A percentile compares a stretch with the other conserved stretches of the same genome.
Evolutionary conservation across 495 filamentous ascomycete species (phyloP).

Genomic region (Viridothelium virens): DNA sequence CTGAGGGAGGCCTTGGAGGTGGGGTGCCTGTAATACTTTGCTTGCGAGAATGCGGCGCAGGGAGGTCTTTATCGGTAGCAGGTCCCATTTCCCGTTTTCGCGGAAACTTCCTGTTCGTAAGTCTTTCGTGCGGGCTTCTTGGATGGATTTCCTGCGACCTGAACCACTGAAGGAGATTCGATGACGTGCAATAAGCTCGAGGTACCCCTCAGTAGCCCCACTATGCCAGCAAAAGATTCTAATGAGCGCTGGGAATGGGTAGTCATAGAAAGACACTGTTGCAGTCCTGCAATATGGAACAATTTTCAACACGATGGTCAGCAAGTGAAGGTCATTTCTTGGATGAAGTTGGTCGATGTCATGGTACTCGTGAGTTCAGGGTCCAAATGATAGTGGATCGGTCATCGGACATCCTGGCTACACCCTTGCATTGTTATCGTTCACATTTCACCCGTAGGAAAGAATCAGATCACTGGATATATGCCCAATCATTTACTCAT

Average conservation of each 20-base stretch:
- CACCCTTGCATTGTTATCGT: not conserved
- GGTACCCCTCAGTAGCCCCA: not conserved
- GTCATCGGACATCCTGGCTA: not conserved
- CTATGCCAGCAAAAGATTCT: not conserved
- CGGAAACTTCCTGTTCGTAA: not conserved
- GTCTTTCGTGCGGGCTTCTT: not conserved
- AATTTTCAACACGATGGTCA: not conserved
- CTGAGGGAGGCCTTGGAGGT: not conserved
- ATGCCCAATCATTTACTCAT: too few relatives aligned
- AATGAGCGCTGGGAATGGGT: not conserved
- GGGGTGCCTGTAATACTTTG: not conserved
- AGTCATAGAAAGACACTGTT: not conserved
- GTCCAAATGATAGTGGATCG: not conserved
- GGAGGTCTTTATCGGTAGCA: not conserved
- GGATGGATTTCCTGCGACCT: not conserved
- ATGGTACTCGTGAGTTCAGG: not conserved
- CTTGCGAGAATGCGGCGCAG: not conserved
- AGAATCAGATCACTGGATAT: too few relatives aligned
- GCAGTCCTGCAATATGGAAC: not conserved
- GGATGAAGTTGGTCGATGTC: not conserved
- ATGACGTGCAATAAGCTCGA: conserved; percentile 1
- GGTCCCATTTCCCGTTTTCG: not conserved
- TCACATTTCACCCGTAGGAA: too few relatives aligned
- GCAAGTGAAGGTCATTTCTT: not conserved
- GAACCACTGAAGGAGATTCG: not conserved